Conservation (phyloP, 495 filamentous ascomycete species). For the Acidomyces sp. region DNA sequence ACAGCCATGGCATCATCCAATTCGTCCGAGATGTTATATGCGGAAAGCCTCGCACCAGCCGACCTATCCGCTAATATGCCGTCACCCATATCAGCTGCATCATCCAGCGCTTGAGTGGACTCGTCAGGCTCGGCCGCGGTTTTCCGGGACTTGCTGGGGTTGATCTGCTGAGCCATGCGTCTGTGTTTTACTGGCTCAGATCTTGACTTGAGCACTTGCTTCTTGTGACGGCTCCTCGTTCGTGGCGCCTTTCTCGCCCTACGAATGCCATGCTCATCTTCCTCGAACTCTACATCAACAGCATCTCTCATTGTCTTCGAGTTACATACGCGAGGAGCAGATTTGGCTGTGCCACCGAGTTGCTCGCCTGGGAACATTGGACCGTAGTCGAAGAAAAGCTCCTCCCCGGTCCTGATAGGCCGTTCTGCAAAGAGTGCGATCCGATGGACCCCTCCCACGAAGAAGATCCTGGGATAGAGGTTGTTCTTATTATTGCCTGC, state of each 20-base stretch:
- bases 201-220: no score
- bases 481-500: slow-evolving; percentile 35
- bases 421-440: slow-evolving; percentile 52
- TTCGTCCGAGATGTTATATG: no score
- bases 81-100: no score
- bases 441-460: slow-evolving; percentile 52
- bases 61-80: no score
- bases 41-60: no score
- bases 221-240: neutral
- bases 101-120: no score
- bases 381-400: slow-evolving; percentile 58
- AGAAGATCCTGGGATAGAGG: slow-evolving; percentile 44
- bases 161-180: no score
- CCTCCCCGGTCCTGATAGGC: slow-evolving; percentile 48
- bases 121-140: no score
- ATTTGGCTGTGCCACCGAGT: slow-evolving; percentile 10
- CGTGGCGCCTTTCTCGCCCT: neutral
- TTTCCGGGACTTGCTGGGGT: no score
- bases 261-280: neutral
- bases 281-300: neutral
- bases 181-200: no score
- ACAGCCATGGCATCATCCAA: no score
- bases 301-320: neutral
- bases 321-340: slow-evolving; percentile 1
- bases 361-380: slow-evolving; percentile 11